Conservation (phyloP, 2,329 filamentous ascomycete species). For the Neofusicoccum umdonicola region DNA sequence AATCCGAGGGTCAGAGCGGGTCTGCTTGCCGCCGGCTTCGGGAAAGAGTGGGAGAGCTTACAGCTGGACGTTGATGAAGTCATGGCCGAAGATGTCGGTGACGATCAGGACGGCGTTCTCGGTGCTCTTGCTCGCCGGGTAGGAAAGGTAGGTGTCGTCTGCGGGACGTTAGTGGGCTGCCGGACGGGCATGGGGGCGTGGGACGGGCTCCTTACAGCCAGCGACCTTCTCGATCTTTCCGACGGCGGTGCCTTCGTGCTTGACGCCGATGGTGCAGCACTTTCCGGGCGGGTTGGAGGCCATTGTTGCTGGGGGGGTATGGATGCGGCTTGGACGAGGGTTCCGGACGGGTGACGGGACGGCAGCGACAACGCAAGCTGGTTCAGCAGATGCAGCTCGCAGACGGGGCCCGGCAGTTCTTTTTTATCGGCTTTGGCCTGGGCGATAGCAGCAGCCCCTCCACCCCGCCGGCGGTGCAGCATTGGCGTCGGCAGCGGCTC, state of each 20-base stretch:
- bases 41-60: slow-evolving; percentile 18
- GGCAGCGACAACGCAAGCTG: background rate
- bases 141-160: slow-evolving; percentile 58
- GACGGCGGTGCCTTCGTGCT: slow-evolving; percentile 50
- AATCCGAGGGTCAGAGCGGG: background rate
- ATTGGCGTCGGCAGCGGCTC: background rate
- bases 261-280: slow-evolving; percentile 51
- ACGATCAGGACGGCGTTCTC: slow-evolving; percentile 57
- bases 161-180: background rate
- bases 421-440: background rate
- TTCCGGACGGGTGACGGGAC: background rate
- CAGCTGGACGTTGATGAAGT: slow-evolving; percentile 51
- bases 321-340: background rate
- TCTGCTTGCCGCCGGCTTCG: background rate
- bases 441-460: background rate
- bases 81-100: slow-evolving; percentile 59
- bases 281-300: slow-evolving; percentile 50
- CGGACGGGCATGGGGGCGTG: too few species aligned
- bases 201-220: slow-evolving; percentile 37
- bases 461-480: background rate
- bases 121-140: slow-evolving; percentile 52
- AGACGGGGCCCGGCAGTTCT: background rate
- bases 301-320: slow-evolving; percentile 34
- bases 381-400: background rate
- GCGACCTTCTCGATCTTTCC: slow-evolving; percentile 50